phyloP scores from a whole-genome alignment of 495 filamentous ascomycete genomes.

The Aspergillus baeticus region DNA sequence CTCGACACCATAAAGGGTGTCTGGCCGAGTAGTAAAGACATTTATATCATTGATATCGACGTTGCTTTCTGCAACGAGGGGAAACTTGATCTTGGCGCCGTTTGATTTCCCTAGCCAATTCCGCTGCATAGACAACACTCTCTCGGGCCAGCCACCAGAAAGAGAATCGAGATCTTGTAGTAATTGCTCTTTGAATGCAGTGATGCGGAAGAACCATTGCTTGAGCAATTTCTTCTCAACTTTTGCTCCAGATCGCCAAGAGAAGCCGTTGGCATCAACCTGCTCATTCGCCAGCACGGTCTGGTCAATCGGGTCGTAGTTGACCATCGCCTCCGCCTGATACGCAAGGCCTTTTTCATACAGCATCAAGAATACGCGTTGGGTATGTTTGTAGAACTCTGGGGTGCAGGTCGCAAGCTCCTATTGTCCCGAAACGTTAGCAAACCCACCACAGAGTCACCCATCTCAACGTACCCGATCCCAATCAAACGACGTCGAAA shows the following conservation, averaged over 20 bases:
- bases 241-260: slow-evolving; percentile 84
- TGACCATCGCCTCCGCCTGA: slow-evolving; percentile 75
- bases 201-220: slow-evolving; percentile 90
- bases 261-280: slow-evolving; percentile 77
- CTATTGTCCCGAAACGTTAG: slow-evolving; percentile 36
- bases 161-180: slow-evolving; percentile 70
- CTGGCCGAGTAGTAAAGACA: slow-evolving; percentile 80
- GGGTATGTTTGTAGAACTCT: slow-evolving; percentile 84
- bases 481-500: slow-evolving; percentile 84
- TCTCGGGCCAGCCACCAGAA: slow-evolving; percentile 70
- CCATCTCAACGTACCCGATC: slow-evolving; percentile 57
- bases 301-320: slow-evolving; percentile 87
- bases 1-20: slow-evolving; percentile 81
- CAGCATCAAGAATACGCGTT: slow-evolving; percentile 76
- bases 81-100: slow-evolving; percentile 72
- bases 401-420: slow-evolving; percentile 83
- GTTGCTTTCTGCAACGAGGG: slow-evolving; percentile 40
- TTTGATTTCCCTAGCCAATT: slow-evolving; percentile 84
- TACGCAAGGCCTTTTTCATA: slow-evolving; percentile 73
- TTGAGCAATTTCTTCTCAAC: slow-evolving; percentile 77
- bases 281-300: slow-evolving; percentile 92
- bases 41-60: slow-evolving; percentile 49
- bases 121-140: slow-evolving; percentile 77
- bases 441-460: neutral
- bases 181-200: slow-evolving; percentile 70